These are phyloP conservation scores for Fusarium sacchari DNA, from an alignment of 2,329 filamentous ascomycete genomes.

Conservation along the genomic window DNA sequence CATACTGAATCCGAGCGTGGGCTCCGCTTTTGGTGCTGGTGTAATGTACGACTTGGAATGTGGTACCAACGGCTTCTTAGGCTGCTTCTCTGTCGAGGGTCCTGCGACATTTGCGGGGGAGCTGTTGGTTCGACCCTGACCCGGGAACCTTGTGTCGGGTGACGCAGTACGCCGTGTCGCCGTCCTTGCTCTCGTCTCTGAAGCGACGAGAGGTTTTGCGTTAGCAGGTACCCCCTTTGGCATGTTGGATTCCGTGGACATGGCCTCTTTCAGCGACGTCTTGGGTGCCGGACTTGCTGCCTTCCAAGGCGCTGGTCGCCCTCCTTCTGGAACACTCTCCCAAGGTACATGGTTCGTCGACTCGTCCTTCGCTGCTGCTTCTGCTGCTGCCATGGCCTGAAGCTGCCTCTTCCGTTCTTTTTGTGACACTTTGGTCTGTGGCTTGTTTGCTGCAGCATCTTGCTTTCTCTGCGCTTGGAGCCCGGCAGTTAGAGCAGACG, in stretches of 20 bases:
- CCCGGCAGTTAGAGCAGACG: constrained; percentile 64
- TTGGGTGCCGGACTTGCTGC: constrained; percentile 60
- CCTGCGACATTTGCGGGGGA: constrained; percentile 44
- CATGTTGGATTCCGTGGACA: constrained; percentile 47
- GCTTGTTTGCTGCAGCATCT: constrained; percentile 50
- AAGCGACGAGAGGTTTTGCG: constrained; percentile 56
- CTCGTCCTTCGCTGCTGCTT: constrained; percentile 52
- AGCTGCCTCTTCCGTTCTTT: constrained; percentile 90
- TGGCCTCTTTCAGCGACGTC: constrained; percentile 60
- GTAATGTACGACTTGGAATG: constrained; percentile 71
- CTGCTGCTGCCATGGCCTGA: constrained; percentile 67
- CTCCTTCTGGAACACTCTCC: constrained; percentile 54
- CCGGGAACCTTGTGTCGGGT: constrained; percentile 70
- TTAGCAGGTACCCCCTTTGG: constrained; percentile 45
- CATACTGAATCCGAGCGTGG: constrained; percentile 76
- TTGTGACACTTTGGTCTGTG: constrained; percentile 78
- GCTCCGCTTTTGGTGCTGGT: constrained; percentile 68
- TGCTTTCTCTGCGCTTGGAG: constrained; percentile 62
- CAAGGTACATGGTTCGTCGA: constrained; percentile 53
- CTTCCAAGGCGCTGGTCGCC: constrained; percentile 73
- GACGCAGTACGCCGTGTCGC: constrained; percentile 63
- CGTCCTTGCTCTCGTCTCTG: constrained; percentile 53
- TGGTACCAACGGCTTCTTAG: constrained; percentile 59
- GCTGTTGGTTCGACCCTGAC: constrained; percentile 59
- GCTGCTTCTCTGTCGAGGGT: constrained; percentile 42